phyloP scores from a whole-genome alignment of 2,329 filamentous ascomycete genomes.

The Aspergillus niger region DNA sequence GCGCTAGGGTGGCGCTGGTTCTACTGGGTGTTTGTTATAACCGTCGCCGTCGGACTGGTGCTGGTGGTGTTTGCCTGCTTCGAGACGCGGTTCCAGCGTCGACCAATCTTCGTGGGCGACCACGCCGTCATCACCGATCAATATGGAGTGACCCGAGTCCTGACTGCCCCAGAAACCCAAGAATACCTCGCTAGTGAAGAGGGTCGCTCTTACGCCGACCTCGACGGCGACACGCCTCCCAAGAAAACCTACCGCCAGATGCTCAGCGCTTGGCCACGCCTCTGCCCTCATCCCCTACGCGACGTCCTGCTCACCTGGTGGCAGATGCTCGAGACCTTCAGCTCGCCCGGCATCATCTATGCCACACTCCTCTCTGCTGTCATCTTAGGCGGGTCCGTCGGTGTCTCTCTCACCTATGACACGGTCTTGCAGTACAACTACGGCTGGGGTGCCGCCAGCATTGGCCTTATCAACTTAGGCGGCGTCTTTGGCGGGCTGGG shows the following conservation, averaged over 20 bases:
- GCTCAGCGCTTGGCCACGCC: constrained; percentile 31
- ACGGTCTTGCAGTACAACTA: constrained; percentile 38
- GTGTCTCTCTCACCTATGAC: constrained; percentile 44
- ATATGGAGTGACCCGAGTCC: constrained; percentile 41
- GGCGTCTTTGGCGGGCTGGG: constrained; percentile 32
- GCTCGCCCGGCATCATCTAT: constrained; percentile 43
- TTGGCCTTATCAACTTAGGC: constrained; percentile 31
- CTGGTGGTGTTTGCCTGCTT: constrained; percentile 43
- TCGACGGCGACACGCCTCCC: not conserved
- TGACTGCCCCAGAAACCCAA: constrained; percentile 34
- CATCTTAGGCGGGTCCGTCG: constrained; percentile 40
- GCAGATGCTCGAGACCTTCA: constrained; percentile 28
- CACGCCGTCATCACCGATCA: constrained; percentile 43
- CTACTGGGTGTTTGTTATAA: constrained; percentile 45
- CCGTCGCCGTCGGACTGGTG: constrained; percentile 39
- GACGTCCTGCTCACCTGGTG: constrained; percentile 20
- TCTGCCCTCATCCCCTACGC: constrained; percentile 16
- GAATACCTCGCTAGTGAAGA: constrained; percentile 5
- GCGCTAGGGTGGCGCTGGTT: constrained; percentile 46
- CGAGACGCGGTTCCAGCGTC: constrained; percentile 44
- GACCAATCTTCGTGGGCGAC: constrained; percentile 36
- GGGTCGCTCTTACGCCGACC: not conserved
- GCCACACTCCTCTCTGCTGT: constrained; percentile 42
- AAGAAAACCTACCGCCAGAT: constrained; percentile 29
- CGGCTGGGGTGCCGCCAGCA: constrained; percentile 31